Evolutionary conservation across 805 yeast species (phyloP).

Genomic region (Saccharomyces mikatae): DNA sequence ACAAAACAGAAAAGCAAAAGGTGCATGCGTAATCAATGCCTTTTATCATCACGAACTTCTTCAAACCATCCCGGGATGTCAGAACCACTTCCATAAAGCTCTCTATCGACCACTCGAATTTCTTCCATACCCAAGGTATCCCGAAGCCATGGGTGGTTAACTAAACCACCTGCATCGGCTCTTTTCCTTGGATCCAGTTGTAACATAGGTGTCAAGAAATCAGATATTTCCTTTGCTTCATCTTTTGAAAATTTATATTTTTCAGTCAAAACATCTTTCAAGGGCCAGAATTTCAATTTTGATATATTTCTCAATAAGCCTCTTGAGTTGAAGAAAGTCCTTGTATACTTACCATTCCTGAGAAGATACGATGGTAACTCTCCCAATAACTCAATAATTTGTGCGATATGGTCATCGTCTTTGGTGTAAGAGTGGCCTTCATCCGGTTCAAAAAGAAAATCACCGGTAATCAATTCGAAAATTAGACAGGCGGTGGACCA

Average conservation of each 20-base stretch:
- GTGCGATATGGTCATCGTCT: conserved; percentile 95
- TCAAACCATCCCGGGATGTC: conserved; percentile 88
- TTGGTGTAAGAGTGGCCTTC: conserved; percentile 68
- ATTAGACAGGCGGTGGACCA: conserved; percentile 94
- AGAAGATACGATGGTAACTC: conserved; percentile 53
- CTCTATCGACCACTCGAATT: conserved; percentile 55
- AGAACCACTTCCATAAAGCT: conserved; percentile 69
- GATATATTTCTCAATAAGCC: conserved; percentile 72
- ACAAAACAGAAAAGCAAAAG: background rate
- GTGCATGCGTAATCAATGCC: conserved; percentile 20
- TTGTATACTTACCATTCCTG: conserved; percentile 51
- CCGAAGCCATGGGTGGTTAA: conserved; percentile 73
- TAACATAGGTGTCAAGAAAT: conserved; percentile 79
- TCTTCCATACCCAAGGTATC: conserved; percentile 74
- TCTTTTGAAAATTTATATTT: conserved; percentile 67
- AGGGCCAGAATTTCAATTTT: conserved; percentile 83
- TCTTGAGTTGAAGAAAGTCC: conserved; percentile 55
- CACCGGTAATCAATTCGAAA: conserved; percentile 90
- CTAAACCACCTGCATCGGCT: conserved; percentile 94
- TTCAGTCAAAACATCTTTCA: conserved; percentile 71
- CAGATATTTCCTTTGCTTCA: conserved; percentile 67
- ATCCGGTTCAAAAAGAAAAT: conserved; percentile 82
- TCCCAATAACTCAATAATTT: conserved; percentile 78
- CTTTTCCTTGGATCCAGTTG: conserved; percentile 67
- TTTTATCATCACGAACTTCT: conserved; percentile 44